phyloP scores from a whole-genome alignment of 2,329 filamentous ascomycete species.

The Cercospora brassicicola region DNA sequence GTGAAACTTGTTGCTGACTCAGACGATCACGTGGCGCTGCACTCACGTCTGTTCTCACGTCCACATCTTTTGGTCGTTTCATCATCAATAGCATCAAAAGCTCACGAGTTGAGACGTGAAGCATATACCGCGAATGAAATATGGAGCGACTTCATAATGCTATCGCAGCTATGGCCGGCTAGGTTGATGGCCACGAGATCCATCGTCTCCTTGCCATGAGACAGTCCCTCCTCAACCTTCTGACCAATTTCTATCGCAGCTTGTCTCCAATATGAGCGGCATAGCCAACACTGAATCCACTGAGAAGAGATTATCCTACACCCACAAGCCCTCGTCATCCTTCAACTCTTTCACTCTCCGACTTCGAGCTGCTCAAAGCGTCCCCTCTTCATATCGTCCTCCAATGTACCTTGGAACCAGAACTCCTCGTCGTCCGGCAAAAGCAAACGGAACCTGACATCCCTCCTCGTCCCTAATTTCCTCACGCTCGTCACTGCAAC shows the following conservation, averaged over 20 bases:
- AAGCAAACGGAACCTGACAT: not conserved
- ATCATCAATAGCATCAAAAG: not conserved
- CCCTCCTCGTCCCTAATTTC: not conserved
- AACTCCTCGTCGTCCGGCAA: not conserved
- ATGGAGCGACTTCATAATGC: not conserved
- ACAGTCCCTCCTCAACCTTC: not conserved
- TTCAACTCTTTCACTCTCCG: not conserved
- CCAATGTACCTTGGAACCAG: not conserved
- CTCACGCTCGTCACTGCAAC: not conserved
- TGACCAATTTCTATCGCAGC: not conserved
- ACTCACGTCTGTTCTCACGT: not conserved
- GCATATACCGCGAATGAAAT: not conserved
- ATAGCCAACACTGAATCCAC: not conserved
- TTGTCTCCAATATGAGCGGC: not conserved
- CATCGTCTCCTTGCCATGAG: not conserved
- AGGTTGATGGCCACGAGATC: not conserved
- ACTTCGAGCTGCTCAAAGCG: not conserved
- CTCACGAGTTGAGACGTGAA: not conserved
- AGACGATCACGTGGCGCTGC: not conserved
- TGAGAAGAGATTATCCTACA: not conserved
- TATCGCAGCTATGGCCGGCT: not conserved
- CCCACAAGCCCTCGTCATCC: not conserved
- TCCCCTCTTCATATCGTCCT: conserved; percentile 1
- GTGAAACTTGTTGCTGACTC: not conserved
- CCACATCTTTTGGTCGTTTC: not conserved